Conservation (phyloP, 2,329 filamentous ascomycete genomes). For the Hymenoscyphus fructigenus region DNA sequence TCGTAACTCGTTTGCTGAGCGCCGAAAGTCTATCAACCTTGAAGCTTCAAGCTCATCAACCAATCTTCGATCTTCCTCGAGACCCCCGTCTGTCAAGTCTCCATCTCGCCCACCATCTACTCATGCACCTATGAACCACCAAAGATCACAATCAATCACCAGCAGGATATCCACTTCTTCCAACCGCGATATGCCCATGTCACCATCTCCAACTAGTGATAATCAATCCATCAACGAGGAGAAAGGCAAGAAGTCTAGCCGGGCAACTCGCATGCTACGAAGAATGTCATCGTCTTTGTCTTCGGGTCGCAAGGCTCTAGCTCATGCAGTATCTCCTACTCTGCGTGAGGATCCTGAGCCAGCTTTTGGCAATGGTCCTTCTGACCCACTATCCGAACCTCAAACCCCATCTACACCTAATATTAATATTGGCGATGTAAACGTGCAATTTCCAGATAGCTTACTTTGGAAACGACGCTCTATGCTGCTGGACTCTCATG, state of each 20-base stretch:
- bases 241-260: constrained; percentile 51
- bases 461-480: constrained; percentile 94
- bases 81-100: constrained; percentile 45
- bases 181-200: constrained; percentile 34
- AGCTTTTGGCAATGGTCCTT: constrained; percentile 35
- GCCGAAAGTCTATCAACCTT: constrained; percentile 43
- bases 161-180: constrained; percentile 54
- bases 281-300: constrained; percentile 61
- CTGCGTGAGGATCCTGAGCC: constrained; percentile 40
- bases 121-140: constrained; percentile 36
- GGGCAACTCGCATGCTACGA: constrained; percentile 54
- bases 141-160: constrained; percentile 63
- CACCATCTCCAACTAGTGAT: constrained; percentile 40
- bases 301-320: constrained; percentile 42
- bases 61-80: constrained; percentile 44
- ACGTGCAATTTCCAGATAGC: constrained; percentile 95
- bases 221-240: constrained; percentile 46
- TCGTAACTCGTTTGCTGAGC: constrained; percentile 51
- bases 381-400: constrained; percentile 21
- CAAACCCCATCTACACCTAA: constrained; percentile 38
- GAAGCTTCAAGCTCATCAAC: constrained; percentile 41
- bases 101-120: constrained; percentile 46
- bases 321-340: constrained; percentile 37
- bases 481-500: constrained; percentile 79
- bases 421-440: constrained; percentile 68